Conservation (phyloP, 495 filamentous ascomycete species). For the Jackrogersella minutella region DNA sequence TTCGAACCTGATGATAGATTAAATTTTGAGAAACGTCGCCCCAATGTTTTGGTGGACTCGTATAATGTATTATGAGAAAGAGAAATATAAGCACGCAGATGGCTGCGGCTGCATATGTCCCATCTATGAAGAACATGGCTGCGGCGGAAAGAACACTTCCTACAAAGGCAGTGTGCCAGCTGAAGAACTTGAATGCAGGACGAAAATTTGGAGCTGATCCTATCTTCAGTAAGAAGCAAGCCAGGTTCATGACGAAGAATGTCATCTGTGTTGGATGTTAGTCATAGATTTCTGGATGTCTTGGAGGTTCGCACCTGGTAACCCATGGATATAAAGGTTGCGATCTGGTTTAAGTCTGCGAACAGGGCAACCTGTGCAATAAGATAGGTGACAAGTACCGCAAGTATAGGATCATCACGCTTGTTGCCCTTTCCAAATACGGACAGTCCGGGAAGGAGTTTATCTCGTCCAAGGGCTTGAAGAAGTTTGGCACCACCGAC, state of each 20-base stretch:
- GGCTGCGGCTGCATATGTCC: conserved; percentile 77
- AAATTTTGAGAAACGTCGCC: conserved; percentile 89
- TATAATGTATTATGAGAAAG: conserved; percentile 86
- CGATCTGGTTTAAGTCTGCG: conserved; percentile 86
- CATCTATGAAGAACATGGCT: conserved; percentile 92
- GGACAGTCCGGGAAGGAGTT: conserved; percentile 76
- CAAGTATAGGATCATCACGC: conserved; percentile 78
- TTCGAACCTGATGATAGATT: conserved; percentile 91
- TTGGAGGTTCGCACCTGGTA: conserved; percentile 71
- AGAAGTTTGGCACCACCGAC: conserved; percentile 89
- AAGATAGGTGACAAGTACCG: conserved; percentile 78
- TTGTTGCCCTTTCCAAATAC: conserved; percentile 80
- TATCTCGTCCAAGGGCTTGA: conserved; percentile 83
- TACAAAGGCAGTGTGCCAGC: conserved; percentile 79
- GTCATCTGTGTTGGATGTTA: conserved; percentile 57
- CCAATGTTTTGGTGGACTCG: conserved; percentile 85
- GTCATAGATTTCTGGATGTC: not conserved
- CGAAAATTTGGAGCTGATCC: conserved; percentile 93
- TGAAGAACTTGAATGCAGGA: conserved; percentile 88
- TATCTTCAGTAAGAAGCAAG: conserved; percentile 87
- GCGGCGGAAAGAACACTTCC: conserved; percentile 77
- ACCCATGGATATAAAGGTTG: conserved; percentile 87
- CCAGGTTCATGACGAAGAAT: conserved; percentile 81
- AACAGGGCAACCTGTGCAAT: conserved; percentile 83
- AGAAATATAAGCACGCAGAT: conserved; percentile 76